Evolutionary conservation across 257 asterid species (phyloP), one percentile per base, ranked within the genome.

Genomic region (Datura wrightii): DNA sequence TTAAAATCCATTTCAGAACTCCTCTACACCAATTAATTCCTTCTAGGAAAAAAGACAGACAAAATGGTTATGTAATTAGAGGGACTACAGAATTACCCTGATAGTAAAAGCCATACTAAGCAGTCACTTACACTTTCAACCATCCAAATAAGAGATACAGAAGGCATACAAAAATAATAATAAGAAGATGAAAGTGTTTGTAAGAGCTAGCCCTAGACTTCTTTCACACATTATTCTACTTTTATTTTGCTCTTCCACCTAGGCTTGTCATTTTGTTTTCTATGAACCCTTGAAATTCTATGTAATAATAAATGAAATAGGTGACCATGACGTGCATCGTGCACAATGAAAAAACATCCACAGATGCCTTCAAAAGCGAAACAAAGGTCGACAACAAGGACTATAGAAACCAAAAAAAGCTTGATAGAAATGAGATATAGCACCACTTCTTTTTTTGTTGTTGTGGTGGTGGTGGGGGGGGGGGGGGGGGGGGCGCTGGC

Each of bases 1-100:
- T 72, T 46, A 72, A 72, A 44, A 46, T 72, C 58, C 80, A 44
- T 19, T 72, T 72, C 10, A 50, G 80, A 72, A 72, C 80, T 72
- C 46, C 58, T 58, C 59, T 46, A 46, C 58, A 36, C 74, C 46
- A 72, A 72, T 53, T 24, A 72, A 19, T 72, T 72, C 58, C 59
- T 72, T 46, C 58, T 5, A 72, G 11, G 11, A 5, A 6, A 46
- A 42, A 71, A 69, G 14, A 8, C 34, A 70, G 39, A 46, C 80
- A n/a, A 67, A 44, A 24, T 19, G 80, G 56, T 46, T 46, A 46
- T 3, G 11, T 31, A 19, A 71, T 42, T 42, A 71, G 9, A 72
- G 39, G 80, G 5, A 72, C 80, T 72, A 46, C 41, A 3, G 55
- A 46, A 72, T 72, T 2, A n/a, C 6, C 80, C 42, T 11, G 80